Conservation (phyloP, 83 land plant species). For the Picea abies region DNA sequence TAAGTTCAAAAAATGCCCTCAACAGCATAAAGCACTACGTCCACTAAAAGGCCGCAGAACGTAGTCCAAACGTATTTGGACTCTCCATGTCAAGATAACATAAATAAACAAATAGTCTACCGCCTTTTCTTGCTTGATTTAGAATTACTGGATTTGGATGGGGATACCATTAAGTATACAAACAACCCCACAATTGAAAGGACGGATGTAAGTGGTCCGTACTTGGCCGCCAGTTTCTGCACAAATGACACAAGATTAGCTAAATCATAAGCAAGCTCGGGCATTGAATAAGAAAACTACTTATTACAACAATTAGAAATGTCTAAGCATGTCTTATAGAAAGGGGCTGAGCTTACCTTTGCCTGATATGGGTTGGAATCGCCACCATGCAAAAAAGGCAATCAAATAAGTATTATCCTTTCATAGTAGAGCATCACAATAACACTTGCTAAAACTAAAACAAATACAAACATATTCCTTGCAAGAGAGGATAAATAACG, state of each 20-base stretch:
- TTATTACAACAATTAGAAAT: neutral
- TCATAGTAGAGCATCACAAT: neutral
- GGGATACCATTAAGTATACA: conserved; percentile 60
- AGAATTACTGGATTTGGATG: conserved; percentile 57
- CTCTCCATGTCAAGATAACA: too few relatives aligned
- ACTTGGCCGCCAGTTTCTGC: conserved; percentile 76
- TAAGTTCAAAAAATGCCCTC: too few relatives aligned
- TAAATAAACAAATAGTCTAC: conserved; percentile 10
- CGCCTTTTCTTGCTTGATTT: conserved; percentile 79
- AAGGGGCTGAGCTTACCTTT: conserved; percentile 23
- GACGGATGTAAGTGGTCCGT: conserved; percentile 78
- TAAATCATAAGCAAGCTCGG: neutral
- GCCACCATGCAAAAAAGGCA: neutral
- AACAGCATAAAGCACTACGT: too few relatives aligned
- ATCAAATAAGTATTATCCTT: neutral
- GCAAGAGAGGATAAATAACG: neutral
- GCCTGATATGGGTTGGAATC: conserved; percentile 20
- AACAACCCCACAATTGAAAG: conserved; percentile 64
- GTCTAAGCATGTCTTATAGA: too few relatives aligned
- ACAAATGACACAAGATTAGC: conserved; percentile 10
- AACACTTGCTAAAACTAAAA: neutral
- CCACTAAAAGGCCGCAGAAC: too few relatives aligned
- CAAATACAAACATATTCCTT: too few relatives aligned
- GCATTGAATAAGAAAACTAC: conserved; percentile 7
- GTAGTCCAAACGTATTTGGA: too few relatives aligned